These are phyloP conservation scores for Trichosporon coremiiforme DNA, from an alignment of 1,284 basidiomycete genomes.

Conservation along the genomic window DNA sequence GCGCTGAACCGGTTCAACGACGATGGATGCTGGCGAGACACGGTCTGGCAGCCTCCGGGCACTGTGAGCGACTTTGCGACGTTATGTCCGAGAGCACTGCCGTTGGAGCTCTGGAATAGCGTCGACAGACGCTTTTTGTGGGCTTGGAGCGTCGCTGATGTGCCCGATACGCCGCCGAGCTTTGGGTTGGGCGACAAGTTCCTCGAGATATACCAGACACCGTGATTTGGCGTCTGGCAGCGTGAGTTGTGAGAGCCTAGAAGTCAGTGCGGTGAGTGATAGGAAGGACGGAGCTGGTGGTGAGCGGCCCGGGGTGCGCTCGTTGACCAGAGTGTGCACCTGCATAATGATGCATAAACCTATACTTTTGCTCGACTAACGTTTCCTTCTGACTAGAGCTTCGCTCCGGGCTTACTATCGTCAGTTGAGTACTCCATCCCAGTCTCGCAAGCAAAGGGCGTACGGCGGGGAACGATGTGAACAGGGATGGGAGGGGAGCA, in stretches of 20 bases:
- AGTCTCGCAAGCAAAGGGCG: neutral
- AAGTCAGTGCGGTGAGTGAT: too few relatives aligned
- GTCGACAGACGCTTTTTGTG: neutral
- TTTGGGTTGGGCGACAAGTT: constrained; percentile 7
- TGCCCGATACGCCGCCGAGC: neutral
- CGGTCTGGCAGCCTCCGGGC: neutral
- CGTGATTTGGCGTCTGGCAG: too few relatives aligned
- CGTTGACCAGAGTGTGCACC: neutral
- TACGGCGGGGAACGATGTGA: too few relatives aligned
- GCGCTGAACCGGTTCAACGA: constrained; percentile 11
- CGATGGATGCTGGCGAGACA: constrained; percentile 1
- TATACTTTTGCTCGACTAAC: neutral
- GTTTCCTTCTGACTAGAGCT: constrained; percentile 1
- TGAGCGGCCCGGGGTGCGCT: too few relatives aligned
- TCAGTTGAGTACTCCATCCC: constrained; percentile 3
- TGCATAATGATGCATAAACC: neutral
- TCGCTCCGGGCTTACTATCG: neutral
- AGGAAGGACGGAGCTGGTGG: too few relatives aligned
- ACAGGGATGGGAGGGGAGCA: neutral
- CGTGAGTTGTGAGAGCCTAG: neutral
- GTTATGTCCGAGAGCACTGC: neutral
- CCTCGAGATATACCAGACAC: neutral
- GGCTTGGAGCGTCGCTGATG: constrained; percentile 9
- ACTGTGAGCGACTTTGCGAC: neutral
- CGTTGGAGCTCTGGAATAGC: neutral